These are phyloP conservation scores for Globisporangium apiculatum DNA, from an alignment of 352 stramenopile species.

Conservation along the genomic window DNA sequence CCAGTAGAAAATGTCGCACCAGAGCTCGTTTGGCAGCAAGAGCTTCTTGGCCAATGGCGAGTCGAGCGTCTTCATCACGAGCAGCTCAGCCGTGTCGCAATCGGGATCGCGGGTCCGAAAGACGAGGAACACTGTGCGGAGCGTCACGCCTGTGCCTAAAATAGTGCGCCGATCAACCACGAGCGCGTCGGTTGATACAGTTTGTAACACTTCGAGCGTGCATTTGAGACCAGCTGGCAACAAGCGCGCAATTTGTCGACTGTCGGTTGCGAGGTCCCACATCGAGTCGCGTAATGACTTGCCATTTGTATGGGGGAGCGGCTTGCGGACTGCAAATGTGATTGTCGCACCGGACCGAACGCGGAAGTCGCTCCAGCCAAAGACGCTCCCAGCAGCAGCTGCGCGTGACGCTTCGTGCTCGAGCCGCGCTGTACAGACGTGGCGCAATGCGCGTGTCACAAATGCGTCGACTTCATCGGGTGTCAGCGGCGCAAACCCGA, in stretches of 20 bases:
- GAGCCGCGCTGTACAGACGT: slow-evolving; percentile 24
- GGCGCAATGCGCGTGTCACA: slow-evolving; percentile 21
- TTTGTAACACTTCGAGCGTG: slow-evolving; percentile 35
- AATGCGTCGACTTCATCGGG: slow-evolving; percentile 22
- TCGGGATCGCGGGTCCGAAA: slow-evolving; percentile 17
- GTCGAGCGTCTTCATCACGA: slow-evolving; percentile 63
- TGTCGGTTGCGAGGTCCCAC: slow-evolving; percentile 38
- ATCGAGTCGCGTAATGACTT: slow-evolving; percentile 20
- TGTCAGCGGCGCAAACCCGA: slow-evolving; percentile 30
- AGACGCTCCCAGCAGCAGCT: slow-evolving; percentile 26
- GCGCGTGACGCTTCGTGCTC: slow-evolving; percentile 23
- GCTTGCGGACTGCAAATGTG: slow-evolving; percentile 45
- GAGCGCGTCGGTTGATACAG: slow-evolving; percentile 30
- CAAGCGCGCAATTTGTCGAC: slow-evolving; percentile 19
- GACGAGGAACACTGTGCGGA: slow-evolving; percentile 48
- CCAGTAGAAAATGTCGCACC: slow-evolving; percentile 69
- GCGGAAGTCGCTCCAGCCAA: slow-evolving; percentile 46
- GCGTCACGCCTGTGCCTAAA: slow-evolving; percentile 2
- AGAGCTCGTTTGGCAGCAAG: slow-evolving; percentile 34
- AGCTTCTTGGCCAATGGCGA: slow-evolving; percentile 32
- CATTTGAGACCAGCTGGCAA: slow-evolving; percentile 29
- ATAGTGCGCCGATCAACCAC: slow-evolving; percentile 41
- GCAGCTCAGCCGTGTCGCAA: slow-evolving; percentile 19
- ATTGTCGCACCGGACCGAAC: slow-evolving; percentile 29
- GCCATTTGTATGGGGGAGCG: slow-evolving; percentile 20